These are phyloP conservation scores for Teratosphaeria nubilosa DNA, from an alignment of 2,329 filamentous ascomycete genomes.

Conservation along the genomic window DNA sequence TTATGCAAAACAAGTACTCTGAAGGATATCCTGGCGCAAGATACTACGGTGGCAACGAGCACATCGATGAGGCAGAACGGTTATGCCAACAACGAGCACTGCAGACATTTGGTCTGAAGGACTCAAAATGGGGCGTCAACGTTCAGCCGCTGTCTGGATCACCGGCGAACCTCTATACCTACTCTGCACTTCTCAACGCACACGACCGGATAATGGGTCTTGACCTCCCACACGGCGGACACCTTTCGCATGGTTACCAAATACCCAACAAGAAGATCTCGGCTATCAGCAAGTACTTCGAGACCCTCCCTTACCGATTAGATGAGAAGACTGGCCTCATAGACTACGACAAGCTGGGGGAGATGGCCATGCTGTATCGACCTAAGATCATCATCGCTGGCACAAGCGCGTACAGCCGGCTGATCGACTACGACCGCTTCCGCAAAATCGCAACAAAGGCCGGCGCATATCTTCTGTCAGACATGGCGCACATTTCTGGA, in stretches of 20 bases:
- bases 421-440: conserved; percentile 92
- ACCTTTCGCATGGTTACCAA: conserved; percentile 96
- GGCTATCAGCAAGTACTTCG: conserved; percentile 98
- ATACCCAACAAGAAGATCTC: conserved; percentile 95
- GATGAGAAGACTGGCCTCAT: conserved; percentile 86
- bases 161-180: conserved; percentile 95
- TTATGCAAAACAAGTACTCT: conserved; percentile 99
- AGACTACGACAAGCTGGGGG: conserved; percentile 85
- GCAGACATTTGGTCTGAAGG: conserved; percentile 72
- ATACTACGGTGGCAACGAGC: conserved; percentile 95
- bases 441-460: conserved; percentile 83
- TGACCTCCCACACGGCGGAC: conserved; percentile 86
- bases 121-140: conserved; percentile 91
- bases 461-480: conserved; percentile 70
- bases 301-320: conserved; percentile 89
- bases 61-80: conserved; percentile 82
- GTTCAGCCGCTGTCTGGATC: conserved; percentile 66
- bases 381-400: conserved; percentile 94
- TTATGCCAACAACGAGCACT: conserved; percentile 85
- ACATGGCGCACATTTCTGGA: conserved; percentile 97
- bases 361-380: conserved; percentile 77
- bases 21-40: conserved; percentile 93
- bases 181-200: conserved; percentile 91
- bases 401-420: conserved; percentile 87
- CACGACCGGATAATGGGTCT: conserved; percentile 93